Conservation (phyloP, 2,329 filamentous ascomycete genomes). For the Clarireedia paspali region DNA sequence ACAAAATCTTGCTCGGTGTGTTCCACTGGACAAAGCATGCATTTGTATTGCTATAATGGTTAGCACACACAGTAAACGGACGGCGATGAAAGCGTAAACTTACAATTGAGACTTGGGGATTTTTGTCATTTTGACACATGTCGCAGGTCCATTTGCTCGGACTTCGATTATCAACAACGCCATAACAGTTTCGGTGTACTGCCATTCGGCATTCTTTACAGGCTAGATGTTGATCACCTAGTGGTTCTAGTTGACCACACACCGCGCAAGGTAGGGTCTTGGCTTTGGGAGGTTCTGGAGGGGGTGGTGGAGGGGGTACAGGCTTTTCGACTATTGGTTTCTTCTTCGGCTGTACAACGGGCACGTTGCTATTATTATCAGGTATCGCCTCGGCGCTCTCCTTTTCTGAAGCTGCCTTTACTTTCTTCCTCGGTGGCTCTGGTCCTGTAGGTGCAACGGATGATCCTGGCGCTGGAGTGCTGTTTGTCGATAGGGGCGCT, state of each 20-base stretch:
- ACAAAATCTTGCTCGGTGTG: conserved; percentile 76
- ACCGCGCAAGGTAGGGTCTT: conserved; percentile 77
- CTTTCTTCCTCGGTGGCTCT: conserved; percentile 58
- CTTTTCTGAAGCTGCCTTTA: conserved; percentile 47
- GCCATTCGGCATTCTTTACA: conserved; percentile 87
- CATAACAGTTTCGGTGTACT: conserved; percentile 89
- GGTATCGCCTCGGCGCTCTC: conserved; percentile 39
- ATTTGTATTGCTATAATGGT: conserved; percentile 67
- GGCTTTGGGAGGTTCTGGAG: conserved; percentile 55
- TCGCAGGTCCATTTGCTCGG: conserved; percentile 88
- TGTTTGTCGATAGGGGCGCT: conserved; percentile 17
- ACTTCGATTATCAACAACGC: conserved; percentile 59
- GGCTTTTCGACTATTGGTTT: conserved; percentile 50
- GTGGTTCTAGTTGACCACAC: conserved; percentile 66
- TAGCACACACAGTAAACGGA: conserved; percentile 23
- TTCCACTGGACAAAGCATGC: conserved; percentile 81
- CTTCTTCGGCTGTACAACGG: conserved; percentile 34
- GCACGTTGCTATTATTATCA: conserved; percentile 32
- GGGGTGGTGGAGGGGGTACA: conserved; percentile 47
- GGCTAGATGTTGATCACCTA: conserved; percentile 63
- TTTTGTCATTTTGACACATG: conserved; percentile 91
- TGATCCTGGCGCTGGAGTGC: conserved; percentile 19
- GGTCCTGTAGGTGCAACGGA: conserved; percentile 25
- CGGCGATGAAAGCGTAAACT: conserved; percentile 30
- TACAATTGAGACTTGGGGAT: conserved; percentile 84